These are phyloP conservation scores for Odontarrhena argentea DNA, from an alignment of 345 rosid species.

Conservation along the genomic window DNA sequence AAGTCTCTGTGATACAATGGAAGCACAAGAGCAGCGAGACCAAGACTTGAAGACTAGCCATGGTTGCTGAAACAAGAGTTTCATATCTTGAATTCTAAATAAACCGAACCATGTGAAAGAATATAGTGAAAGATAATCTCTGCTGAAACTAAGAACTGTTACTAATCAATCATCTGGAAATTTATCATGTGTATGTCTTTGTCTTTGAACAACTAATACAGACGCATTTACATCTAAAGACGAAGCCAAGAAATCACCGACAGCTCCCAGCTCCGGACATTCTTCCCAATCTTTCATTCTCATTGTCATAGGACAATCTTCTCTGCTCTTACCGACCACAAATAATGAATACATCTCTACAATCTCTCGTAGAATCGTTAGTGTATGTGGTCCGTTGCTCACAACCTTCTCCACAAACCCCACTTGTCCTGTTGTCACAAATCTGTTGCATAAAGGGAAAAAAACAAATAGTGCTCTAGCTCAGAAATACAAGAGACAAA, in stretches of 20 bases:
- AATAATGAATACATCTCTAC: constrained; percentile 59
- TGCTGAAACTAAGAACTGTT: constrained; percentile 11
- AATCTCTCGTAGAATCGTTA: constrained; percentile 50
- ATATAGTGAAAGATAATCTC: background rate
- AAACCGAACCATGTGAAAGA: background rate
- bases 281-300: constrained; percentile 94
- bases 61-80: background rate
- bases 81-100: background rate
- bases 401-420: constrained; percentile 59
- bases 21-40: constrained; percentile 42
- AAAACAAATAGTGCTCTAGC: background rate
- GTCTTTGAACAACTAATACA: constrained; percentile 73
- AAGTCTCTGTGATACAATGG: constrained; percentile 47
- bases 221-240: constrained; percentile 56
- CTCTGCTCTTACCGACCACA: constrained; percentile 71
- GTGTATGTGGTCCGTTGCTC: constrained; percentile 50
- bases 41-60: constrained; percentile 22
- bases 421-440: constrained; percentile 58
- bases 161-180: constrained; percentile 39
- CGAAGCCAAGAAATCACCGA: constrained; percentile 76
- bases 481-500: background rate
- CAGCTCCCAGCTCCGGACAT: constrained; percentile 75
- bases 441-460: constrained; percentile 38
- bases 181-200: constrained; percentile 43
- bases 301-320: constrained; percentile 50